Base-by-base conservation (phyloP, 164 flowering plant genomes). In the Kingdonia uniflora region DNA sequence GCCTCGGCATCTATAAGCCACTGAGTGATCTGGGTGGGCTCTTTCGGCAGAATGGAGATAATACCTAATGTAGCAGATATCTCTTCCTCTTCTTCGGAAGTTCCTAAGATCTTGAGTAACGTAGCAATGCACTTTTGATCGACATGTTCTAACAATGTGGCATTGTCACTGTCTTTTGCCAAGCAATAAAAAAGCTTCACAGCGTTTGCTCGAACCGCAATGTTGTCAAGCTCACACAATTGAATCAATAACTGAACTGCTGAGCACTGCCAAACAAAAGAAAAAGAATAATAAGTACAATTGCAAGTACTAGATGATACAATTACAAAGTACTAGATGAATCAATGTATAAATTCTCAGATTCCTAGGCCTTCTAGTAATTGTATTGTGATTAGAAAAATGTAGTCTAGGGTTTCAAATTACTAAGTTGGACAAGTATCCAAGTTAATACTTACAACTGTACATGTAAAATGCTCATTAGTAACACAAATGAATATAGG, bases 101-200 rank as follows among this genome's bases (percentile, higher is more conserved):
- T 56, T 45, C 37, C 64, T 5, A 78, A 60, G 39, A 81, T 75
- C 43, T 15, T 59, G 39, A 80, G 47, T 61, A 81, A 69, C 25
- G 73, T 71, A 49, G 69, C 72, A 52, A 78, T 40, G 67, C 65
- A 68, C 17, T 60, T 75, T 62, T 69, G 74, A 46, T 38, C 48
- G 10, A 78, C 72, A 59, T 78, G 76, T 65, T 76, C 84, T 21
- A 55, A 23, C 16, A 80, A 57, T 19, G 49, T 55, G 35, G 41
- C 62, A 24, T 63, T 71, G 57, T 71, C 70, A 14, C 68, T 59
- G 39, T 68, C 80, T 55, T 74, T 58, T 16, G 71, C 65, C 68
- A 84, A 62, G 73, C 76, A 71, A 59, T 54, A 69, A 56, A 84
- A 68, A 38, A 84, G 67, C 71, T 80, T 78, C 57, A 84, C 69